These are phyloP conservation scores for Wickerhamomyces alni DNA, from an alignment of 805 yeast species.

Conservation along the genomic window DNA sequence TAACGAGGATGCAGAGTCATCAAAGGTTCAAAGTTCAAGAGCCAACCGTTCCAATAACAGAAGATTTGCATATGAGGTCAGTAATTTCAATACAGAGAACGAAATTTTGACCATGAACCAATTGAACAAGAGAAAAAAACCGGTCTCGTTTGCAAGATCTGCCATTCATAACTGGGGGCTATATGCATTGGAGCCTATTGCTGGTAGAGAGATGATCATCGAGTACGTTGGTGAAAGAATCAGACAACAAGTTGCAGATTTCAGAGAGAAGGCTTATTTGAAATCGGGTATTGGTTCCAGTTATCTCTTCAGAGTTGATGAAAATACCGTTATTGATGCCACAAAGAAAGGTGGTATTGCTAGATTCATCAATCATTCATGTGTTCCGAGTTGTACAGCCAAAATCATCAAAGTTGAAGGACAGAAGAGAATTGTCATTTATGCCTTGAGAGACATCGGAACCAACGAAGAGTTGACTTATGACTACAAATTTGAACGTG, in stretches of 20 bases:
- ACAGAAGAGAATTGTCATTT: conserved; percentile 86
- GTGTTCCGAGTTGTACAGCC: conserved; percentile 96
- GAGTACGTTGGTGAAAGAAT: conserved; percentile 96
- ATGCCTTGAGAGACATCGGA: conserved; percentile 81
- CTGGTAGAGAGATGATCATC: conserved; percentile 95
- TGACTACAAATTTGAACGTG: conserved; percentile 93
- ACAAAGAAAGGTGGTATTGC: conserved; percentile 97
- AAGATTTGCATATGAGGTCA: conserved; percentile 84
- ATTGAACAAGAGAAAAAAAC: conserved; percentile 82
- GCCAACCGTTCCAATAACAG: conserved; percentile 83
- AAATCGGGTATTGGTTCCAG: conserved; percentile 94
- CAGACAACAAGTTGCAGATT: conserved; percentile 90
- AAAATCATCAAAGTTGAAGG: conserved; percentile 95
- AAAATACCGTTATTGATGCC: conserved; percentile 93
- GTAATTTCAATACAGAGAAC: conserved; percentile 75
- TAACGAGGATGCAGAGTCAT: conserved; percentile 43
- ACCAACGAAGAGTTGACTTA: conserved; percentile 92
- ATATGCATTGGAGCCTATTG: conserved; percentile 91
- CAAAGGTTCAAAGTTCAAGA: conserved; percentile 63
- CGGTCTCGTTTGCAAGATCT: conserved; percentile 93
- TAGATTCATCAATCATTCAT: conserved; percentile 93
- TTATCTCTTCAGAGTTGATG: conserved; percentile 87
- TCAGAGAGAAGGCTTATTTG: conserved; percentile 79
- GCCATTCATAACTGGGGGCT: conserved; percentile 98
- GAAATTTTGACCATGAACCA: conserved; percentile 82